Conservation (phyloP, 202 grass and related monocot genomes). For the Saccharum hybrid region DNA sequence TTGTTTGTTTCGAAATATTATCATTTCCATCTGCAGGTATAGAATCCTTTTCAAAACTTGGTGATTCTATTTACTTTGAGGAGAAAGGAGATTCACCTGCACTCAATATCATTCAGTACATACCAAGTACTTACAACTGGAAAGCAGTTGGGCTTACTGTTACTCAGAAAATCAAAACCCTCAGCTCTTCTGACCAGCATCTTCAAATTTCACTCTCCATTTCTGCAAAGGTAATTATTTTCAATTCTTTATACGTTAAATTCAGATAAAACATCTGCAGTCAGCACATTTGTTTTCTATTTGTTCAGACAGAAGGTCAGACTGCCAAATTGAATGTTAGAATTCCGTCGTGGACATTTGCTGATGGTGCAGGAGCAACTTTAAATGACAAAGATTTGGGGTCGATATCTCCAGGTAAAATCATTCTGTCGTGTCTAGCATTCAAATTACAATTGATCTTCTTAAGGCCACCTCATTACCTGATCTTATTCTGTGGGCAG, state of each 20-base stretch:
- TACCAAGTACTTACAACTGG: constrained; percentile 84
- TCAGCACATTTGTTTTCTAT: constrained; percentile 39
- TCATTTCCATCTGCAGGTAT: constrained; percentile 64
- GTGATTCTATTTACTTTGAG: constrained; percentile 98
- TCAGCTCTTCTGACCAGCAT: constrained; percentile 55
- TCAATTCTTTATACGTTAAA: not conserved
- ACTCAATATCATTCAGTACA: constrained; percentile 82
- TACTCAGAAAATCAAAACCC: constrained; percentile 65
- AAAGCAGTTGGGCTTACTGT: constrained; percentile 63
- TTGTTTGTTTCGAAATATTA: constrained; percentile 30
- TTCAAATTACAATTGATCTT: constrained; percentile 23
- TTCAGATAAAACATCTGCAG: constrained; percentile 17
- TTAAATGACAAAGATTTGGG: constrained; percentile 72
- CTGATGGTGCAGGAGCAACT: constrained; percentile 56
- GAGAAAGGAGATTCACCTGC: constrained; percentile 62
- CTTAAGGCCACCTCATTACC: not conserved
- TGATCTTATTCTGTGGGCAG: constrained; percentile 48
- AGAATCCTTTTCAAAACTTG: constrained; percentile 94
- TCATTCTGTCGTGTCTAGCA: constrained; percentile 11
- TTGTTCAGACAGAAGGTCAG: constrained; percentile 56
- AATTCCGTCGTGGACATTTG: constrained; percentile 86
- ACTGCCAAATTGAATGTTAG: constrained; percentile 72
- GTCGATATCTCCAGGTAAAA: constrained; percentile 66
- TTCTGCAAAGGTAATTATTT: constrained; percentile 61
- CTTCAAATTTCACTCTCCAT: constrained; percentile 67